Percentiles rank a stretch among this genome's conserved stretches.
These are phyloP conservation scores for Pyrenophora seminiperda DNA, from an alignment of 2,329 filamentous ascomycete genomes.

Conservation along the genomic window DNA sequence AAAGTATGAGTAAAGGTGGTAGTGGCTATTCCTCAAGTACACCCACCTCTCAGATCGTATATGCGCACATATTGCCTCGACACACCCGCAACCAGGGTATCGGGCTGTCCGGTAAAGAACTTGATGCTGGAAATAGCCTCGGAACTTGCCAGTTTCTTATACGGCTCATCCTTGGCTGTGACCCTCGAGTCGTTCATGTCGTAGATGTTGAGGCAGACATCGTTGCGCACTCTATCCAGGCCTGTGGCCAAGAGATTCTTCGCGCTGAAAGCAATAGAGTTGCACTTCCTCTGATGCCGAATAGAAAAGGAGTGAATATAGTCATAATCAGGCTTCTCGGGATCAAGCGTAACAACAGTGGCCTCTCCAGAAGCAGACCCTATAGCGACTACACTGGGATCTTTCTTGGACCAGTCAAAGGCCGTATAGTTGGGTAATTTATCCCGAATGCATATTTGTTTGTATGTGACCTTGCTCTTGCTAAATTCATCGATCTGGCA, in stretches of 20 bases:
- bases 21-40: conserved; percentile 24
- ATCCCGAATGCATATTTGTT: conserved; percentile 58
- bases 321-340: conserved; percentile 55
- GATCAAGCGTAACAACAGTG: conserved; percentile 73
- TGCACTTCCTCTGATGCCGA: conserved; percentile 77
- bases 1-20: conserved; percentile 17
- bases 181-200: conserved; percentile 67
- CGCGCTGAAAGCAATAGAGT: conserved; percentile 79
- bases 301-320: conserved; percentile 69
- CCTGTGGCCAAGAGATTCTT: conserved; percentile 75
- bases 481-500: conserved; percentile 55
- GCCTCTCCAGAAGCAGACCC: conserved; percentile 77
- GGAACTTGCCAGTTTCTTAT: conserved; percentile 62
- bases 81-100: conserved; percentile 75
- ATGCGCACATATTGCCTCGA: conserved; percentile 75
- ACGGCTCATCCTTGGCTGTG: conserved; percentile 58
- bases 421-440: conserved; percentile 66
- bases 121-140: conserved; percentile 82
- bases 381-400: conserved; percentile 72
- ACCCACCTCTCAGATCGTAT: conserved; percentile 76
- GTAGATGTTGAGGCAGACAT: conserved; percentile 82
- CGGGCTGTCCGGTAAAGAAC: conserved; percentile 78
- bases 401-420: conserved; percentile 67
- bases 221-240: conserved; percentile 79
- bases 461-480: conserved; percentile 55